These are phyloP conservation scores for Termitomyces sp. DNA, from an alignment of 768 basidiomycete species.

Conservation along the genomic window DNA sequence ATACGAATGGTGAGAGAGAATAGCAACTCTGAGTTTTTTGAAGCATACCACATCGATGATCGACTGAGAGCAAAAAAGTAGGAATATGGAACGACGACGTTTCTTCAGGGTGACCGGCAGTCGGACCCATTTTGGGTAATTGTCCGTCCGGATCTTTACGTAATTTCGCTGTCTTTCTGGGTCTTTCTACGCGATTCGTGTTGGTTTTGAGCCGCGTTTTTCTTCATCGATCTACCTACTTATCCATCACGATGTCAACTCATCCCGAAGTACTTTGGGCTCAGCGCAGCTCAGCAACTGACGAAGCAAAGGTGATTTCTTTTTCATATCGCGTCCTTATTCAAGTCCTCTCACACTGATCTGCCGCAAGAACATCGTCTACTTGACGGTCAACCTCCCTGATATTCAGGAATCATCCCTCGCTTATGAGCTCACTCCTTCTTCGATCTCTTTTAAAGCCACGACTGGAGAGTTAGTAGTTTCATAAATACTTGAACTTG, in stretches of 20 bases:
- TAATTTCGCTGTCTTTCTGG: conserved; percentile 34
- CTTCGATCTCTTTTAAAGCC: conserved; percentile 61
- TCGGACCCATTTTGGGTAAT: conserved; percentile 8
- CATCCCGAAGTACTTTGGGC: conserved; percentile 96
- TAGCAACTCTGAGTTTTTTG: neutral
- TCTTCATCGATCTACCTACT: conserved; percentile 2
- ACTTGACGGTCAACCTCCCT: conserved; percentile 80
- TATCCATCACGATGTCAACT: conserved; percentile 33
- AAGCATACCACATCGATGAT: conserved; percentile 51
- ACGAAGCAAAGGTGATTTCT: conserved; percentile 58
- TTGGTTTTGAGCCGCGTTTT: conserved; percentile 16
- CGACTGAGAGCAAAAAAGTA: neutral
- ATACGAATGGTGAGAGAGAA: conserved; percentile 1
- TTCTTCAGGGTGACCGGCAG: neutral
- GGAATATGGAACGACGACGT: neutral
- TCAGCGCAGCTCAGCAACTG: conserved; percentile 74
- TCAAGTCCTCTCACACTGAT: conserved; percentile 2
- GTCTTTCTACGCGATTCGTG: conserved; percentile 31
- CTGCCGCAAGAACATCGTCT: conserved; percentile 74
- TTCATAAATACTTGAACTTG: neutral
- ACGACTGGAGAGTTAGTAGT: conserved; percentile 57
- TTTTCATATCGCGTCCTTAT: conserved; percentile 14
- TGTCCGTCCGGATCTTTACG: conserved; percentile 1
- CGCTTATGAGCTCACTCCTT: conserved; percentile 55
- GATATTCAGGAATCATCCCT: conserved; percentile 61